Evolutionary conservation across 2,329 filamentous ascomycete species (phyloP).

Genomic region (Blastomyces silverae): DNA sequence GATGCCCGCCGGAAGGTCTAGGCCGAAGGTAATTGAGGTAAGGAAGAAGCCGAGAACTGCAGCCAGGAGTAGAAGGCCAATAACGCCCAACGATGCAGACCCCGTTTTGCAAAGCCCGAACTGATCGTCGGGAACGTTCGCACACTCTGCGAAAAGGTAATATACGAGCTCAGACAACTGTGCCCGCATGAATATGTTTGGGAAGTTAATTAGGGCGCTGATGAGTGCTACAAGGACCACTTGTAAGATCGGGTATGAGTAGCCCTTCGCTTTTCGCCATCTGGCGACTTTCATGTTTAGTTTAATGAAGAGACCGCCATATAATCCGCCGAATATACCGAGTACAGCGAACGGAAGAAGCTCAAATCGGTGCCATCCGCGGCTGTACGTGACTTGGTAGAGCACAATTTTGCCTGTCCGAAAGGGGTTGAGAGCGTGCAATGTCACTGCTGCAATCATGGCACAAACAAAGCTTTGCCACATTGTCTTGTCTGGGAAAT

Average conservation of each 20-base stretch:
- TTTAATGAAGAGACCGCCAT: conserved; percentile 91
- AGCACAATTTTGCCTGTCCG: conserved; percentile 90
- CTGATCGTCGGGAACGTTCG: conserved; percentile 70
- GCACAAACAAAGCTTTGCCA: conserved; percentile 99
- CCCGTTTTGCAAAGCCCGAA: conserved; percentile 87
- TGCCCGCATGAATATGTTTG: conserved; percentile 91
- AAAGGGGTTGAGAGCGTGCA: conserved; percentile 91
- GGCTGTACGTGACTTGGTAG: conserved; percentile 90
- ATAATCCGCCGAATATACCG: conserved; percentile 84
- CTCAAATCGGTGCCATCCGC: conserved; percentile 91
- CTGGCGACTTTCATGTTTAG: conserved; percentile 79
- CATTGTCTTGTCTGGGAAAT: conserved; percentile 99
- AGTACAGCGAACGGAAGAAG: conserved; percentile 79
- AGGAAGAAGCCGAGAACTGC: conserved; percentile 78
- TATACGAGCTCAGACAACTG: conserved; percentile 89
- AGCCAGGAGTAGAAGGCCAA: conserved; percentile 75
- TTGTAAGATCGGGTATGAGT: conserved; percentile 69
- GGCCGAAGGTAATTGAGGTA: conserved; percentile 80
- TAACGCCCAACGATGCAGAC: conserved; percentile 71
- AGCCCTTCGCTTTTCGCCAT: conserved; percentile 66
- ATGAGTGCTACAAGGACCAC: conserved; percentile 71
- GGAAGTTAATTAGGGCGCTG: conserved; percentile 87
- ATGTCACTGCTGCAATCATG: conserved; percentile 92
- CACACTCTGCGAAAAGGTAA: conserved; percentile 85
- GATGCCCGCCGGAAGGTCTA: conserved; percentile 91